Base-by-base conservation (phyloP, 495 filamentous ascomycete species). In the Xylaria venustula region DNA sequence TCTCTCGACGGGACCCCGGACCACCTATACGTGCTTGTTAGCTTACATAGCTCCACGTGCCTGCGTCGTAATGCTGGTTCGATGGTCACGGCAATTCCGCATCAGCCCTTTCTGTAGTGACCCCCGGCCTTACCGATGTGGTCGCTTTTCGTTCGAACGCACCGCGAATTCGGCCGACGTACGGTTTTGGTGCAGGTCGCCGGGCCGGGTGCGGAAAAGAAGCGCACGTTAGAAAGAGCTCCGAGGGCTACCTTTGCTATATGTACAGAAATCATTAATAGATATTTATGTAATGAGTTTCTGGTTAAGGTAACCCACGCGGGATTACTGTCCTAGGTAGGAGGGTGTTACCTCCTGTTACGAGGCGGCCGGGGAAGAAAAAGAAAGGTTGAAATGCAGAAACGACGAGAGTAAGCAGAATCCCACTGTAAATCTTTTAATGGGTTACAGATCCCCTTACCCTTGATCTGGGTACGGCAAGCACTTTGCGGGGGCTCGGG, bases 401-500 rank as follows among this genome's bases (percentile, higher is more conserved):
- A n/a, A n/a, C n/a, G n/a, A n/a, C n/a, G n/a, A n/a, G 30, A 34
- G 14, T 42, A 11, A 17, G 22, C 14, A 1, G n/a, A 28, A 26
- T 12, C 37, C 36, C 22, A 22, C 11, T 8, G 37, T 22, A 17
- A 6, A 19, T 19, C 26, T 34, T 44, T n/a, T 37, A 20, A 23
- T 32, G 28, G 44, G 30, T 30, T 23, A 25, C 25, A 36, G 45
- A 26, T 48, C 55, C n/a, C 20, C 56, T 30, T 45, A 41, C 20
- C 57, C 57, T 14, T 60, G 57, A 47, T 34, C 47, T 34, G 26
- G 57, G 57, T 52, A 60, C 37, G 28, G 9, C 47, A 60, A 45
- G 57, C 25, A 19, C 37, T 44, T 52, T 42, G 47, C 23, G 40
- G 46, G 37, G 47, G 28, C 41, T 51, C 9, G 14, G 25, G n/a